Evolutionary conservation across 1,139 yeast genomes (phyloP).

Genomic region (Scheffersomyces stambukii): DNA sequence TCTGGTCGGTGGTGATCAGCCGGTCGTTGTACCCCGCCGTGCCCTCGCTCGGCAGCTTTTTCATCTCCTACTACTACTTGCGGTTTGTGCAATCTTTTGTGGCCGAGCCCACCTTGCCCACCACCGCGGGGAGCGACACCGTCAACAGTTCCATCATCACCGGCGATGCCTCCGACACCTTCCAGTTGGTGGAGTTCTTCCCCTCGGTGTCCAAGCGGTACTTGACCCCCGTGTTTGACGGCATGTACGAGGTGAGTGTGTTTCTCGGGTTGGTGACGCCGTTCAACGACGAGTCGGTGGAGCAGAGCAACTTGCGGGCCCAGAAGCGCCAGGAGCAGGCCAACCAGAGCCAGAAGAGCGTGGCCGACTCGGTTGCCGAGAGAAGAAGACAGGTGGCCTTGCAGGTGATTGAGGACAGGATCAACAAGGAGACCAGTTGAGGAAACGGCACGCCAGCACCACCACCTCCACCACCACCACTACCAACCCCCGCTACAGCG

Average conservation of each 20-base stretch:
- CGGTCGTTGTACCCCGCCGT: conserved; percentile 50
- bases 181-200: conserved; percentile 78
- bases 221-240: conserved; percentile 51
- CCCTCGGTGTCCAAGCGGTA: conserved; percentile 55
- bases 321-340: conserved; percentile 50
- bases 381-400: conserved; percentile 83
- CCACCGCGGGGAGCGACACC: conserved; percentile 26
- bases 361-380: conserved; percentile 65
- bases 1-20: conserved; percentile 39
- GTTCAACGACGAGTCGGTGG: conserved; percentile 67
- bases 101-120: conserved; percentile 37
- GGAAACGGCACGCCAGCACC: too few species aligned
- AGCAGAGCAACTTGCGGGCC: conserved; percentile 70
- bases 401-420: conserved; percentile 76
- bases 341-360: conserved; percentile 35
- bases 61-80: conserved; percentile 68
- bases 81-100: conserved; percentile 62
- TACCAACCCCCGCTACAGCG: too few species aligned
- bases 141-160: conserved; percentile 29
- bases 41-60: conserved; percentile 68
- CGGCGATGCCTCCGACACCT: conserved; percentile 92
- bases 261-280: conserved; percentile 57
- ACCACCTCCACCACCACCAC: too few species aligned
- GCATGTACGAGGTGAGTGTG: conserved; percentile 50
- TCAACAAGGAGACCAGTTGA: conserved; percentile 28